Evolutionary conservation across 75 land plant genomes (phyloP), one percentile per base, ranked within the genome.

Genomic region (Sequoia sempervirens): DNA sequence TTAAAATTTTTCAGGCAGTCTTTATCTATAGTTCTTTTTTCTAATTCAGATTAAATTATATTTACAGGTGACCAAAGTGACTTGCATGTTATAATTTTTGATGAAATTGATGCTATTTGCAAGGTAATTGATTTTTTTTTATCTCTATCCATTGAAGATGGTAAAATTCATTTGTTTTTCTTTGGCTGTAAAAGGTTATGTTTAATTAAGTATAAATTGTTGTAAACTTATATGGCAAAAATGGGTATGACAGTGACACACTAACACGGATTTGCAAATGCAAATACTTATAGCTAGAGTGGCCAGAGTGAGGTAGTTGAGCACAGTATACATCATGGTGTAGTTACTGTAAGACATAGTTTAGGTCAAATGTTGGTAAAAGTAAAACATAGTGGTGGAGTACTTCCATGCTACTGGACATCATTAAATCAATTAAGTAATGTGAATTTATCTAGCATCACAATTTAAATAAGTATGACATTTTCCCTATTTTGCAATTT

Each of bases 81-180:
- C 20, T 83, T 98, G 85, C 99, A 98, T 88, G 94, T 98, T 75
- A 98, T 98, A 52, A 98, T 98, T 28, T 98, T 98, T 82, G 99
- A 98, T 90, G 99, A 98, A 91, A 92, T 98, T 86, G 99, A 98
- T 93, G 99, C 99, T 70, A 98, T 98, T 84, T 98, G 99, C 88
- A 98, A 98, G 98, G 99, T 97, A 93, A 28, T n/a, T n/a, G 41
- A 61, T 70, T 54, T 37, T 46, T n/a, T 41, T 46, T 18, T 43
- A 23, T 78, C 30, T 78, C 2, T 43, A 41, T 45, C 45, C 32
- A 47, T 80, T 34, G 41, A 73, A 73, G 20, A 75, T 75, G 43
- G 7, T 20, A 75, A 75, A 75, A 8, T 80, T n/a, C 6, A 9
- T 26, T 78, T 78, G 80, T 61, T 61, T 20, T 20, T 56, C n/a